phyloP scores from a whole-genome alignment of 139 green algal species.

The Volvox reticuliferus region DNA sequence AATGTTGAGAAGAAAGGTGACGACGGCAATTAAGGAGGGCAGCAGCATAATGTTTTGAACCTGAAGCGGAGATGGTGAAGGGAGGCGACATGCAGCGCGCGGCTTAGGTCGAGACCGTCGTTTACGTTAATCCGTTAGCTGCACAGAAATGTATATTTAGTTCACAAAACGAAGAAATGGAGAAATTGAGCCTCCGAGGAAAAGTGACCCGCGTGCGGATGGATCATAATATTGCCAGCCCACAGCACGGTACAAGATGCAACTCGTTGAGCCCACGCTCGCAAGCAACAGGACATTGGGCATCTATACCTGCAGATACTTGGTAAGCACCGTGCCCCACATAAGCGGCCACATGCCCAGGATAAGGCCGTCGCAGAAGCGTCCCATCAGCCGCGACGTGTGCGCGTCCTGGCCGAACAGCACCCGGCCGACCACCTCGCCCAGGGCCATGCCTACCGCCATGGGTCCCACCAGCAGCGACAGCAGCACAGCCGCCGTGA shows the following conservation, averaged over 20 bases:
- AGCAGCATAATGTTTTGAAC: conserved; percentile 52
- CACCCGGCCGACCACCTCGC: background rate
- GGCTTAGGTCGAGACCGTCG: no score
- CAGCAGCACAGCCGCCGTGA: conserved; percentile 41
- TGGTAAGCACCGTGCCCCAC: conserved; percentile 36
- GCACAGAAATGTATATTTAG: no score
- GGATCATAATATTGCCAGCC: no score
- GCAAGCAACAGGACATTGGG: no score
- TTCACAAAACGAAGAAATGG: no score
- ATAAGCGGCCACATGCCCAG: conserved; percentile 54
- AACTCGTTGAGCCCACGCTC: no score
- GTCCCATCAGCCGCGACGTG: conserved; percentile 28
- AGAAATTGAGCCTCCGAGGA: no score
- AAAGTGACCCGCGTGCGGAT: no score
- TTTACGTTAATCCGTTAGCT: no score
- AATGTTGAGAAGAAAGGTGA: conserved; percentile 55
- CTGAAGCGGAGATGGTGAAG: background rate
- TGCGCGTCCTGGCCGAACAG: conserved; percentile 42
- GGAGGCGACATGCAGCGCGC: no score
- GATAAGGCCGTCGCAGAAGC: conserved; percentile 55
- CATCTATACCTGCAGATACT: conserved; percentile 36
- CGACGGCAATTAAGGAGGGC: conserved; percentile 32
- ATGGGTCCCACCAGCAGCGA: conserved; percentile 35
- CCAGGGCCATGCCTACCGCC: conserved; percentile 22
- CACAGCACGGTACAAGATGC: no score